Evolutionary conservation across 2,329 filamentous ascomycete species (phyloP).

Genomic region (Verticillium isaacii): DNA sequence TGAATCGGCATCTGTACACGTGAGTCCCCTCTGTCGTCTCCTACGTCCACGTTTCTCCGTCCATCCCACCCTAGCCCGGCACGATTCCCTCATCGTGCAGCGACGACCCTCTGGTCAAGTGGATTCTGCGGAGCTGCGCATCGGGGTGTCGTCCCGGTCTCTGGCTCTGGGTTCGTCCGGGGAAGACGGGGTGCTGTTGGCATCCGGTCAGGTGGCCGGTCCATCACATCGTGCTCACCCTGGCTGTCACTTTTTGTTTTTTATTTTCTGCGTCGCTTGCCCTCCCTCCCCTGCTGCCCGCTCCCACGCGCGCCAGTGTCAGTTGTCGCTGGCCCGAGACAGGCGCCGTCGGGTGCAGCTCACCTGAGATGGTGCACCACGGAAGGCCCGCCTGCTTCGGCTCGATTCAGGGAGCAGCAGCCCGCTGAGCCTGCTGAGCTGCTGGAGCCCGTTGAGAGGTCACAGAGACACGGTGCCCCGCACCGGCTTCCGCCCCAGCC

Average conservation of each 20-base stretch:
- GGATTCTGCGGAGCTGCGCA: slow-evolving; percentile 2
- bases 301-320: not conserved
- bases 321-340: not conserved
- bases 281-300: not conserved
- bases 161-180: too few relatives aligned
- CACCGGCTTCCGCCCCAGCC: not conserved
- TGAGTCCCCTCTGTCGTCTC: not conserved
- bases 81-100: not conserved
- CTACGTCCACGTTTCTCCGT: not conserved
- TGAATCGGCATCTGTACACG: not conserved
- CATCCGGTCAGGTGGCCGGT: not conserved
- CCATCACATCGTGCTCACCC: not conserved
- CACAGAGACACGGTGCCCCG: not conserved
- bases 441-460: not conserved
- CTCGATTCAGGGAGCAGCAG: not conserved
- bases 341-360: not conserved
- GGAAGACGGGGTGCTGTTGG: not conserved
- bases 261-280: not conserved
- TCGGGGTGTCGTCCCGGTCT: not conserved
- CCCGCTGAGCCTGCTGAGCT: not conserved
- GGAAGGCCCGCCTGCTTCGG: not conserved
- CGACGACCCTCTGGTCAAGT: not conserved
- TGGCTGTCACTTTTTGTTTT: not conserved
- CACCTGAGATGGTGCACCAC: not conserved
- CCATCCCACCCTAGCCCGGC: not conserved